phyloP scores from a whole-genome alignment of 306 rosid species.

The Cucurbita ficifolia region DNA sequence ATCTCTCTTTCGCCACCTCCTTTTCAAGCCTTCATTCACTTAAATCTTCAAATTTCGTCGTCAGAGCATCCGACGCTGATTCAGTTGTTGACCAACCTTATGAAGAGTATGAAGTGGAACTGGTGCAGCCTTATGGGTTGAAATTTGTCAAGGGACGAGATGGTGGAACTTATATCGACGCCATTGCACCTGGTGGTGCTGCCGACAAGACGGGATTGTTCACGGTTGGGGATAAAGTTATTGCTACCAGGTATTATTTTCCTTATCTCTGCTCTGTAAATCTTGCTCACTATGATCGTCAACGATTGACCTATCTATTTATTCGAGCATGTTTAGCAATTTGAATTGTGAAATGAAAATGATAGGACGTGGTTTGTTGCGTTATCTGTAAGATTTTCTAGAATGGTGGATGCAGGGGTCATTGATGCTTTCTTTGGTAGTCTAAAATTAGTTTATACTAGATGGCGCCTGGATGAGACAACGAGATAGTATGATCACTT shows the following conservation, averaged over 20 bases:
- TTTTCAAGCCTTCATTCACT: slow-evolving; percentile 21
- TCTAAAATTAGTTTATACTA: not conserved
- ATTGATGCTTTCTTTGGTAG: not conserved
- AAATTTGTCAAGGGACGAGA: slow-evolving; percentile 71
- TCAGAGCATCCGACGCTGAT: slow-evolving; percentile 41
- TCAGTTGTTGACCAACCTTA: slow-evolving; percentile 15
- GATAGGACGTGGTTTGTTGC: not conserved
- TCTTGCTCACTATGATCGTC: not conserved
- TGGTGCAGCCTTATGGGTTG: slow-evolving; percentile 75
- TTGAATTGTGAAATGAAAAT: not conserved
- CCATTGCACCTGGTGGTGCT: slow-evolving; percentile 76
- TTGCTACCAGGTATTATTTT: slow-evolving; percentile 65
- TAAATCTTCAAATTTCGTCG: slow-evolving; percentile 21
- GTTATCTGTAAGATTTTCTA: not conserved
- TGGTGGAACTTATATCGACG: slow-evolving; percentile 92
- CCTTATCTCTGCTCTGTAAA: not conserved
- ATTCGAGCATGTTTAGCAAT: not conserved
- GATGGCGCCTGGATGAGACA: no score
- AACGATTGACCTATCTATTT: not conserved
- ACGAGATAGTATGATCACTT: not conserved
- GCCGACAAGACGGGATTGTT: slow-evolving; percentile 69
- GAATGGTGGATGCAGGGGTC: not conserved
- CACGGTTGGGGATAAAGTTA: slow-evolving; percentile 76
- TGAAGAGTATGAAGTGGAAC: slow-evolving; percentile 81
- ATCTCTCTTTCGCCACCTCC: slow-evolving; percentile 12